A percentile compares a stretch with the other conserved stretches of the same genome.
Conservation (phyloP, 2,329 filamentous ascomycete species). For the Cadophora sp. region DNA sequence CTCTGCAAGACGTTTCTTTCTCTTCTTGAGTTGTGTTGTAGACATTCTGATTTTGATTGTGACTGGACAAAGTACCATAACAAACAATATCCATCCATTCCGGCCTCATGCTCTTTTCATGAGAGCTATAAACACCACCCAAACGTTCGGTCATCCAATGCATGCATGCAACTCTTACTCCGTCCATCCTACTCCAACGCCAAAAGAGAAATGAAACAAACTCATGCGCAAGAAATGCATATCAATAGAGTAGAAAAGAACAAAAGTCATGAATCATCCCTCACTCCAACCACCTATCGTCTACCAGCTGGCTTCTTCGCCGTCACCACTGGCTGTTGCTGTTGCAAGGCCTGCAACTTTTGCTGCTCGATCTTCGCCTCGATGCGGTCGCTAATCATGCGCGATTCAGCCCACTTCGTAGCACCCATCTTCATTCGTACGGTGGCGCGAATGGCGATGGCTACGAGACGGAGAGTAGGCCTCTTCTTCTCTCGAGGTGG, state of each 20-base stretch:
- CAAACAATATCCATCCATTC: slow-evolving; percentile 8
- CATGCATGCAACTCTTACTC: background rate
- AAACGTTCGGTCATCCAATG: slow-evolving; percentile 14
- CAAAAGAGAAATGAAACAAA: background rate
- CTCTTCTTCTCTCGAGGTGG: slow-evolving; percentile 29
- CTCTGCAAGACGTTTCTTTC: too few species aligned
- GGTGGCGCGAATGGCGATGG: slow-evolving; percentile 55
- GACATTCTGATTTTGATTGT: slow-evolving; percentile 5
- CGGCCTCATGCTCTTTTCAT: background rate
- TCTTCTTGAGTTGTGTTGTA: slow-evolving; percentile 8
- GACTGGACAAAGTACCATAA: background rate
- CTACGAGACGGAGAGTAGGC: slow-evolving; percentile 54
- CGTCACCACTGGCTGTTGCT: slow-evolving; percentile 10
- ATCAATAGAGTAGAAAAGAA: background rate
- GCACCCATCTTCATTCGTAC: slow-evolving; percentile 58
- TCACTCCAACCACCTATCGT: background rate
- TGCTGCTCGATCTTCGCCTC: slow-evolving; percentile 40
- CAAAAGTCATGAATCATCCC: background rate
- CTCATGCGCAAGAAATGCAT: background rate
- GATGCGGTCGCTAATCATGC: slow-evolving; percentile 51
- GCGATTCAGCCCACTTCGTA: slow-evolving; percentile 56
- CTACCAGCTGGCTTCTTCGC: slow-evolving; percentile 14
- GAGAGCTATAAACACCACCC: background rate
- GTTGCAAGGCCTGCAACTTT: slow-evolving; percentile 29
- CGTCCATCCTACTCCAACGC: slow-evolving; percentile 3